Conservation (phyloP, 1,284 basidiomycete species). For the Moniliella sp. region DNA sequence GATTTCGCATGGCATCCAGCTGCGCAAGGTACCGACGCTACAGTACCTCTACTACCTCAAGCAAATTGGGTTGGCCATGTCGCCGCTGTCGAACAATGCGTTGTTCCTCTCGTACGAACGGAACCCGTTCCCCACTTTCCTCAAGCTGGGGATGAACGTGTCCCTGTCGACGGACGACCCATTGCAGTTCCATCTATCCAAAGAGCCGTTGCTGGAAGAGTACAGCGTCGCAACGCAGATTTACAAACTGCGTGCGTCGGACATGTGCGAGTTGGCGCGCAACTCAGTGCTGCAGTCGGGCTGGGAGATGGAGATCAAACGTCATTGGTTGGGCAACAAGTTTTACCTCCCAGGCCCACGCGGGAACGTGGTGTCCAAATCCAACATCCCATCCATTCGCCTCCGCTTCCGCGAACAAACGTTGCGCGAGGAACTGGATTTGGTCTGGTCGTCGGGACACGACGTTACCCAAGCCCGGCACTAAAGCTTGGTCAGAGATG, state of each 20-base stretch:
- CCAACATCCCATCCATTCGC: constrained; percentile 81
- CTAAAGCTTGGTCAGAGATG: too few relatives aligned
- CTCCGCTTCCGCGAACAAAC: constrained; percentile 77
- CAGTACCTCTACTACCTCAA: constrained; percentile 50
- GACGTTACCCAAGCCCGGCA: too few relatives aligned
- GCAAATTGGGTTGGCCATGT: constrained; percentile 56
- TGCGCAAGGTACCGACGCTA: constrained; percentile 80
- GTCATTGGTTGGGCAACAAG: constrained; percentile 54
- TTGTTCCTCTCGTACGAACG: constrained; percentile 89
- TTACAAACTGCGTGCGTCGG: constrained; percentile 33
- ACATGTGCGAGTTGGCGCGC: constrained; percentile 65
- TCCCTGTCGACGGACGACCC: constrained; percentile 90
- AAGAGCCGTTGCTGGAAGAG: constrained; percentile 77
- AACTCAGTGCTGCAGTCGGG: constrained; percentile 91
- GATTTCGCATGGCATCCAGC: constrained; percentile 88
- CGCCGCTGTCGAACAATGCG: constrained; percentile 88
- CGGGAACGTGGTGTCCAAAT: constrained; percentile 36
- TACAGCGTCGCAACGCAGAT: constrained; percentile 73
- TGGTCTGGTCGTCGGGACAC: too few relatives aligned
- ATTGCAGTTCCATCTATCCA: constrained; percentile 33
- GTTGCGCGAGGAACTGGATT: constrained; percentile 55
- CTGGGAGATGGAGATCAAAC: constrained; percentile 95
- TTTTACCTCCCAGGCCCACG: constrained; percentile 48
- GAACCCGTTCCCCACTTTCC: constrained; percentile 89
- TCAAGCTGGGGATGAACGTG: constrained; percentile 84